These are phyloP conservation scores for Gnomoniopsis sp. DNA, from an alignment of 2,329 filamentous ascomycete genomes.

Conservation along the genomic window DNA sequence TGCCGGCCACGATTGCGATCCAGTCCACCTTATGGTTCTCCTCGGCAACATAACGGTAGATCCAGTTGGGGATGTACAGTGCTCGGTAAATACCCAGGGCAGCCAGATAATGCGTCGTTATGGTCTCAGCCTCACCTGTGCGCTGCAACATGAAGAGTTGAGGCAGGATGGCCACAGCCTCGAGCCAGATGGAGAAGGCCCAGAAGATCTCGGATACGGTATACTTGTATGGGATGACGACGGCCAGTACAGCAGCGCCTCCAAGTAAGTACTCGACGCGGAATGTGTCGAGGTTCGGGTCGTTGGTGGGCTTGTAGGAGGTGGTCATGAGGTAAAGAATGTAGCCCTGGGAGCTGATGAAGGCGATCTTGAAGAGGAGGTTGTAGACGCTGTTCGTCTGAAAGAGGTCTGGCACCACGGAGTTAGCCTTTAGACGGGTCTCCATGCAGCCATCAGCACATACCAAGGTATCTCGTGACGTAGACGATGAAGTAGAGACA, in stretches of 20 bases:
- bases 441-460: conserved; percentile 17
- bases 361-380: conserved; percentile 91
- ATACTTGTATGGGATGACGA: conserved; percentile 85
- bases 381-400: conserved; percentile 85
- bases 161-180: conserved; percentile 92
- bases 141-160: conserved; percentile 98
- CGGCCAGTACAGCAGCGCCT: conserved; percentile 71
- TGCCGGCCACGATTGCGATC: conserved; percentile 82
- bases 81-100: conserved; percentile 88
- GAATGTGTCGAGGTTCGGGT: conserved; percentile 96
- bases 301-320: conserved; percentile 95
- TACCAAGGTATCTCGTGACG: conserved; percentile 85
- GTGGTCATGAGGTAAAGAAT: conserved; percentile 98
- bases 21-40: conserved; percentile 70
- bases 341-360: conserved; percentile 86
- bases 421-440: conserved; percentile 13
- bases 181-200: conserved; percentile 98
- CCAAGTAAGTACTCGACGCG: conserved; percentile 91
- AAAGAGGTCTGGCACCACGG: conserved; percentile 66
- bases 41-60: conserved; percentile 83
- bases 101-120: conserved; percentile 96
- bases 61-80: conserved; percentile 98
- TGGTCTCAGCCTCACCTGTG: conserved; percentile 98
- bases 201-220: conserved; percentile 82
- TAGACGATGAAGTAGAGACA: conserved; percentile 93